phyloP scores from a whole-genome alignment of 495 filamentous ascomycete genomes.

The Aspergillus nanangensis region DNA sequence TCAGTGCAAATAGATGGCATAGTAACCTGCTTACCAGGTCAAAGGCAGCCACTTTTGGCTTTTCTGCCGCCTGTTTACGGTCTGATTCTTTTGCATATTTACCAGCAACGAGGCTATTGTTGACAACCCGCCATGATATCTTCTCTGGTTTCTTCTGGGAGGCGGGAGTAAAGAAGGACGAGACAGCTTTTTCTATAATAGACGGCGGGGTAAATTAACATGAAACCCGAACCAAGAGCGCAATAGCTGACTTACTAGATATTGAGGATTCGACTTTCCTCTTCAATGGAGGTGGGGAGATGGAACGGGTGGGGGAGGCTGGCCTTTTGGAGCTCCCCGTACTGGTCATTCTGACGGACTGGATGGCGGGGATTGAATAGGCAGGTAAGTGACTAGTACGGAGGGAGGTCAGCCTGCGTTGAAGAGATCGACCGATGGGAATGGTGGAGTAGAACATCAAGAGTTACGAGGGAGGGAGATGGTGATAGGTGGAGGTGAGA shows the following conservation, averaged over 20 bases:
- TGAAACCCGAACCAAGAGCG: neutral
- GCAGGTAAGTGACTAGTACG: no score
- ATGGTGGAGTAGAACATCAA: no score
- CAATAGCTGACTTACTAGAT: slow-evolving; percentile 54
- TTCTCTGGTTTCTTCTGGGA: slow-evolving; percentile 82
- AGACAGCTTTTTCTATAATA: slow-evolving; percentile 57
- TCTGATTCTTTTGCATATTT: slow-evolving; percentile 51
- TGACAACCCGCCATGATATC: slow-evolving; percentile 66
- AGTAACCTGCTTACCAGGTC: slow-evolving; percentile 63
- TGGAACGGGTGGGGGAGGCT: slow-evolving; percentile 28
- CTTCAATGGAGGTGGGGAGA: slow-evolving; percentile 45
- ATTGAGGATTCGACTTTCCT: slow-evolving; percentile 66
- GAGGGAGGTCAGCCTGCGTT: no score
- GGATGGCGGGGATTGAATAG: slow-evolving; percentile 5
- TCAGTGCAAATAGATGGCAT: neutral
- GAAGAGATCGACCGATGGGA: no score
- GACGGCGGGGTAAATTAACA: neutral
- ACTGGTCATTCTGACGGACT: slow-evolving; percentile 28
- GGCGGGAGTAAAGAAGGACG: slow-evolving; percentile 82
- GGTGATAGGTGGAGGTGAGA: neutral
- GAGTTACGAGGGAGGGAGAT: neutral
- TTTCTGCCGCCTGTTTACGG: slow-evolving; percentile 16
- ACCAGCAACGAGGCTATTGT: slow-evolving; percentile 70
- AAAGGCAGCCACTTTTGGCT: slow-evolving; percentile 76
- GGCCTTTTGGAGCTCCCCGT: slow-evolving; percentile 28